Evolutionary conservation across 2,329 filamentous ascomycete species (phyloP), one percentile per base, ranked within the genome.

Genomic region (Trichoderma gracile): DNA sequence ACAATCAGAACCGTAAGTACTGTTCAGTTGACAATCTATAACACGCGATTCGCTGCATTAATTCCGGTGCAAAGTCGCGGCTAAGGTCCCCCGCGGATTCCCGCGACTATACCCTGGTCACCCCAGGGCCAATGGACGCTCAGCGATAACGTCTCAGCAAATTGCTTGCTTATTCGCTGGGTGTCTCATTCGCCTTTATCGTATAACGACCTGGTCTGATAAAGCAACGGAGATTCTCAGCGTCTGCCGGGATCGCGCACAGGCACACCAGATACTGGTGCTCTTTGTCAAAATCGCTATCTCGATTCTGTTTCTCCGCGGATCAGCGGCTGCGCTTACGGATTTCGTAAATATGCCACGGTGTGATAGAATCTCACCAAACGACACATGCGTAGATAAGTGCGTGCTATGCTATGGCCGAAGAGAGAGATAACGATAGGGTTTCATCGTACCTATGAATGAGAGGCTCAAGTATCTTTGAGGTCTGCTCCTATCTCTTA

Each of bases 301-400:
- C 56, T 59, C 17, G 45, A 59, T 27, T 59, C 10, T 7, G 45
- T 19, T 59, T 59, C 56, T 59, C 56, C 56, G 56, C 56, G 56
- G 56, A 59, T n/a, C 5, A 42, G 25, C 33, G 40, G 40, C 25
- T 21, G 45, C 45, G n/a, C 12, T 10, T n/a, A 12, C 10, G 42
- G 15, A 14, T 49, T 15, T n/a, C 33, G 5, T 59, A 19, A 25
- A 21, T 42, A 59, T 27, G 45, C 7, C 27, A 21, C 43, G 27
- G 38, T 56, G 38, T 43, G 19, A 56, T 45, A 6, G 38, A 56
- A 56, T 56, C 52, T 45, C 12, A 12, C 40, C 23, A 1, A 3
- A 56, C 53, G 38, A 56, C 40, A 43, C 43, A 27, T 30, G 30
- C 15, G 17, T 50, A 42, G 27, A 50, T 50, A 49, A 49, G 25